phyloP scores from a whole-genome alignment of 106 monocot genomes.

The Hemerocallis citrina region DNA sequence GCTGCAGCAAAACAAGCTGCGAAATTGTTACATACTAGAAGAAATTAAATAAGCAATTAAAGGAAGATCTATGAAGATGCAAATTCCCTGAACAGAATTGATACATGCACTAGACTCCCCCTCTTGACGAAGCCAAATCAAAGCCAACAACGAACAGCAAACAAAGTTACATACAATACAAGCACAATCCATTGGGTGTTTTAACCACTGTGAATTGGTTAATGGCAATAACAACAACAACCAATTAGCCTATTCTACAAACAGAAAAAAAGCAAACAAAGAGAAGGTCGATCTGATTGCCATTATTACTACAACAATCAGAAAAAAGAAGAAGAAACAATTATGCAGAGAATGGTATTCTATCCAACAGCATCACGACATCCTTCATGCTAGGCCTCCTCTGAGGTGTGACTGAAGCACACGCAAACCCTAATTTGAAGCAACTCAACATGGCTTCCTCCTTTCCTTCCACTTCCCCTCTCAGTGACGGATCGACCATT shows the following conservation, averaged over 20 bases:
- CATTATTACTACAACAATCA: background rate
- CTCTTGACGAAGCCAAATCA: no score
- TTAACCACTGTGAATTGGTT: no score
- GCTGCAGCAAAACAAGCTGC: no score
- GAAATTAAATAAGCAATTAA: no score
- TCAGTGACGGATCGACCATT: constrained; percentile 75
- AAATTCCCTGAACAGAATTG: no score
- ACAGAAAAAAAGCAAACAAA: background rate
- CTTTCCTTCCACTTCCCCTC: constrained; percentile 69
- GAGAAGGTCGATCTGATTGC: background rate
- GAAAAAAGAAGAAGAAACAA: background rate
- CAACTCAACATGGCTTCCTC: constrained; percentile 61
- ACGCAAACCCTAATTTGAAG: constrained; percentile 75
- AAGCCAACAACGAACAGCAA: no score
- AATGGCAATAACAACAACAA: constrained; percentile 5
- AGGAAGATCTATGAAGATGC: no score
- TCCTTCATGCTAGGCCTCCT: constrained; percentile 90
- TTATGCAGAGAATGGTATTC: constrained; percentile 14
- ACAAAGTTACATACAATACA: no score
- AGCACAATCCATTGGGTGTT: no score
- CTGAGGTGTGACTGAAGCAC: constrained; percentile 47
- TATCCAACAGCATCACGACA: constrained; percentile 59
- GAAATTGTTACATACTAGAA: no score
- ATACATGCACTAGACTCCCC: no score
- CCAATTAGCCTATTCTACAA: constrained; percentile 14